A percentile compares a stretch with the other conserved stretches of the same genome.
Evolutionary conservation across 495 filamentous ascomycete species (phyloP).

Genomic region (Aspergillus hancockii): DNA sequence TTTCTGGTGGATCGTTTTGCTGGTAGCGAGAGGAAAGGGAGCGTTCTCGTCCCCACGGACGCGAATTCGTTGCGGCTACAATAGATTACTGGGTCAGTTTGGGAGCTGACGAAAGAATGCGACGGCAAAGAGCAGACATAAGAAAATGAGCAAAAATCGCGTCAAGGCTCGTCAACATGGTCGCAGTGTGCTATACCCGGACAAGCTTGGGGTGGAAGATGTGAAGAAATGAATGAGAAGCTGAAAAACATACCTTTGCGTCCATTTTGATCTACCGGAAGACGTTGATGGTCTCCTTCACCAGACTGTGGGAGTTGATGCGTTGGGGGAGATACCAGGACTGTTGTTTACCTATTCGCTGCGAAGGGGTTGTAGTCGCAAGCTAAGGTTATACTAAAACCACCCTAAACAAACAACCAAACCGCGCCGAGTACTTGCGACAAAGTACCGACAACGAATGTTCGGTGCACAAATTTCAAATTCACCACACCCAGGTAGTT

Average conservation of each 20-base stretch:
- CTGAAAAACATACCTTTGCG: slow-evolving; percentile 40
- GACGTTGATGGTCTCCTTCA: slow-evolving; percentile 13
- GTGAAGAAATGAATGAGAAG: slow-evolving; percentile 6
- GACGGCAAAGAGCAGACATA: slow-evolving; percentile 3
- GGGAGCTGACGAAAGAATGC: slow-evolving; percentile 5
- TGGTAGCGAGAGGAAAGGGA: slow-evolving; percentile 46
- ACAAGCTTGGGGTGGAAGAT: background rate
- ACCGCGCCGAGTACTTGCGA: slow-evolving; percentile 20
- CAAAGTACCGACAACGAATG: slow-evolving; percentile 8
- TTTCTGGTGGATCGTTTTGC: slow-evolving; percentile 70
- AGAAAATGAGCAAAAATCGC: slow-evolving; percentile 4
- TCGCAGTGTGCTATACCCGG: background rate
- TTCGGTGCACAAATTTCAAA: background rate
- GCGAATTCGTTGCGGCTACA: slow-evolving; percentile 74
- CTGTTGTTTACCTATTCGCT: slow-evolving; percentile 36
- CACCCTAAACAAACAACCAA: slow-evolving; percentile 33
- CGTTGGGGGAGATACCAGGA: slow-evolving; percentile 8
- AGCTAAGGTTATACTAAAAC: slow-evolving; percentile 27
- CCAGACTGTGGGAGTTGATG: slow-evolving; percentile 13
- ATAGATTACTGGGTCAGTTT: slow-evolving; percentile 13
- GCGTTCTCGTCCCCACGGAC: slow-evolving; percentile 76
- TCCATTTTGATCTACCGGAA: slow-evolving; percentile 32
- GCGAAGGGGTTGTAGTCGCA: slow-evolving; percentile 17
- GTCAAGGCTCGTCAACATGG: slow-evolving; percentile 10
- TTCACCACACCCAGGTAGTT: background rate